Base-by-base conservation (phyloP, 805 yeast species). In the Nakazawaea siamensis region DNA sequence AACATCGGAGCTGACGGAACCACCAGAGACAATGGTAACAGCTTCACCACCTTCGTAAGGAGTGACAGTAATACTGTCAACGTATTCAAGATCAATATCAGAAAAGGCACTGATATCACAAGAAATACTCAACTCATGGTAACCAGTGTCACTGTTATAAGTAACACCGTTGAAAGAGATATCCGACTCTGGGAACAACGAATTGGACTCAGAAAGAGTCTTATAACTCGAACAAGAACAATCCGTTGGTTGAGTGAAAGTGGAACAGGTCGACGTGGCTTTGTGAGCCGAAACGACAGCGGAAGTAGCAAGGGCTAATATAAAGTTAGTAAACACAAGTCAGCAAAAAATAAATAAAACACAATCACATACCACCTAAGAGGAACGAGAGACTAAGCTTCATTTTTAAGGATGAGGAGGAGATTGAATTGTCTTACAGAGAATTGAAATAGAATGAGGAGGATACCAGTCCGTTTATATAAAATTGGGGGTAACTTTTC, bases 161-260 rank as follows among this genome's bases (percentile, higher is more conserved):
- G n/a, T 9, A 15, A 34, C 37, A 9, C 12, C 4, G 3, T 21
- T 4, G 11, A 12, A 34, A 12, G 9, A 4, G 19, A 34, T 17
- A 11, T 12, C 4, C 12, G 27, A 9, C 14, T 27, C 14, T 21
- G 37, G 37, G 13, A 21, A 19, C 2, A 13, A 12, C 8, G 24
- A 4, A 18, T 28, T 27, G 12, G 21, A 13, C 10, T 18, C 15
- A 19, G 23, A 18, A 14, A 13, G 15, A 7, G 5, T 13, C 7
- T 11, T 5, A n/a, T n/a, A n/a, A 3, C 24, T 16, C 14, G 23
- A 4, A 17, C 37, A 34, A 28, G 15, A 23, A 34, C 37, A 34
- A 16, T 11, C 15, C 4, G 27, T 9, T n/a, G 28, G 29, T 11
- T 17, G 27, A 12, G 32, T 15, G 27, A 34, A 34, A 5, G 32